These are phyloP conservation scores for Colletotrichum eleusines DNA, from an alignment of 2,329 filamentous ascomycete species.

Conservation along the genomic window DNA sequence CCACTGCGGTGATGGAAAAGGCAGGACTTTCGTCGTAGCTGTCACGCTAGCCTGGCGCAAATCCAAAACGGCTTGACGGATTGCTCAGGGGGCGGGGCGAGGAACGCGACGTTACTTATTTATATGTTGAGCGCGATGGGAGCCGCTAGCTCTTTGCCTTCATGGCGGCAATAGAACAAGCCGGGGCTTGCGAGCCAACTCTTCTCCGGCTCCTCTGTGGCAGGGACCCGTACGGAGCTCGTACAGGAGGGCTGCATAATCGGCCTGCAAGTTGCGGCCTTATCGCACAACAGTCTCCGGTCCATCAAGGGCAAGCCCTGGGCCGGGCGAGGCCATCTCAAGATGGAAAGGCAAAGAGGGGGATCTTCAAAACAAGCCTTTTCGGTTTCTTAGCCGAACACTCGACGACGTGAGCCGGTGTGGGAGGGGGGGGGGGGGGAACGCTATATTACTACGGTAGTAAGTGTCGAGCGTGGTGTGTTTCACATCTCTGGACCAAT, in stretches of 20 bases:
- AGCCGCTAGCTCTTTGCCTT: slow-evolving; percentile 7
- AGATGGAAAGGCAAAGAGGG: slow-evolving; percentile 28
- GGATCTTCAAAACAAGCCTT: slow-evolving; percentile 15
- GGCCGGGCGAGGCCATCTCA: slow-evolving; percentile 1
- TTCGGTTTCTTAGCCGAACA: slow-evolving; percentile 17
- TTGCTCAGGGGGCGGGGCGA: slow-evolving; percentile 8
- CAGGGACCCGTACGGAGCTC: neutral
- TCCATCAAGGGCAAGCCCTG: neutral
- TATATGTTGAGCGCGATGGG: slow-evolving; percentile 37
- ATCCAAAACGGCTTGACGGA: no score
- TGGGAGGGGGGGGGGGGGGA: neutral
- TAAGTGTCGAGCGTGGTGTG: slow-evolving; percentile 21
- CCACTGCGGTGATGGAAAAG: neutral
- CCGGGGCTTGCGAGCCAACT: neutral
- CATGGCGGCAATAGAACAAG: neutral
- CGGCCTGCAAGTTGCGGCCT: neutral
- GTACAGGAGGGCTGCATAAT: neutral
- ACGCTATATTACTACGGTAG: neutral
- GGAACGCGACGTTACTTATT: slow-evolving; percentile 21
- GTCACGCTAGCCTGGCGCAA: neutral
- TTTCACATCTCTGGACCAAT: slow-evolving; percentile 29
- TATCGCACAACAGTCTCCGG: neutral
- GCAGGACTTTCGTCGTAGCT: neutral
- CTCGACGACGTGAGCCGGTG: neutral
- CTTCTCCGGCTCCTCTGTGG: slow-evolving; percentile 14